A percentile compares a stretch with the other conserved stretches of the same genome.
phyloP scores from a whole-genome alignment of 2,329 filamentous ascomycete species.

The Ceratocystis diversiconidia region DNA sequence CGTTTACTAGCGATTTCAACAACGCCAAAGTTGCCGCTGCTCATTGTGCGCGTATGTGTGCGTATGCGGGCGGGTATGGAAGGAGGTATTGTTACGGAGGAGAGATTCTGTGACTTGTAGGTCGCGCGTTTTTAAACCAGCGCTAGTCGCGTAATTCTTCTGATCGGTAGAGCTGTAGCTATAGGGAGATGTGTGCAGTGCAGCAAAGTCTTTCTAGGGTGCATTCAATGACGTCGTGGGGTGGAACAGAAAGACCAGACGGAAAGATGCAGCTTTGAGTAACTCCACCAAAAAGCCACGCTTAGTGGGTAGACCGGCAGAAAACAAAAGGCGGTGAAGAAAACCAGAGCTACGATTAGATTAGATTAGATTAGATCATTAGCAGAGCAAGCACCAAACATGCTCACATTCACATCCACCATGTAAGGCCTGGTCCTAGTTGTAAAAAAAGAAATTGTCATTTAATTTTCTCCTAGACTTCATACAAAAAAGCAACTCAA shows the following conservation, averaged over 20 bases:
- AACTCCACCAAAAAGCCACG: neutral
- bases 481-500: slow-evolving; percentile 13
- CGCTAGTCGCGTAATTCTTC: no score
- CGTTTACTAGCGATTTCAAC: slow-evolving; percentile 64
- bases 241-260: neutral
- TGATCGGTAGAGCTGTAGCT: no score
- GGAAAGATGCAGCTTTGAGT: neutral
- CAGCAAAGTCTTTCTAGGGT: neutral
- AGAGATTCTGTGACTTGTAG: no score
- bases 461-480: slow-evolving; percentile 14
- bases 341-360: neutral
- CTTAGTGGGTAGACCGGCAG: neutral
- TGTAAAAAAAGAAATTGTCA: slow-evolving; percentile 4
- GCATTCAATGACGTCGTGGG: neutral
- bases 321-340: neutral
- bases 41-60: neutral
- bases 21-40: slow-evolving; percentile 59
- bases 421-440: neutral
- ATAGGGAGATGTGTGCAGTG: no score
- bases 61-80: neutral
- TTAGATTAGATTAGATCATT: neutral
- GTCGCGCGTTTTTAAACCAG: no score
- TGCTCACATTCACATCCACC: neutral
- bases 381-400: neutral
- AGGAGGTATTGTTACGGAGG: no score